Conservation (phyloP, 352 stramenopile genomes). For the Globisporangium alternatum region DNA sequence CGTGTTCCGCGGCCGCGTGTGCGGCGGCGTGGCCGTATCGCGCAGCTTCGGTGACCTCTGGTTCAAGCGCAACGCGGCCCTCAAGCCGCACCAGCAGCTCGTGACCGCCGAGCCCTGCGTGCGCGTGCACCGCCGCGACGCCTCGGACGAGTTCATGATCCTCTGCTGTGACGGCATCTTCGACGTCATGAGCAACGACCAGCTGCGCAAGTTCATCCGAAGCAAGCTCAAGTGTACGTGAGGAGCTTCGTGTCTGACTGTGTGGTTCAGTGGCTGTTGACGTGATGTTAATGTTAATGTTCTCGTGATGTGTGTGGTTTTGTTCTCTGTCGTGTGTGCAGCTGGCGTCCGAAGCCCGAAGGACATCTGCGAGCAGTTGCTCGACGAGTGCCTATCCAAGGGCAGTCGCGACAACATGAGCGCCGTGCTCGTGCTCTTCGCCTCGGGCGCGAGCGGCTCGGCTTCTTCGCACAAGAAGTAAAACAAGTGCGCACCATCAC, state of each 20-base stretch:
- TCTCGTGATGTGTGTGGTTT: background rate
- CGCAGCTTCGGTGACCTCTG: constrained; percentile 86
- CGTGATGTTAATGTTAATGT: background rate
- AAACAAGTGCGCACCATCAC: background rate
- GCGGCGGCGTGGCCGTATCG: constrained; percentile 79
- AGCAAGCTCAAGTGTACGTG: constrained; percentile 57
- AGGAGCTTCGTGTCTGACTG: background rate
- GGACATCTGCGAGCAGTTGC: constrained; percentile 68
- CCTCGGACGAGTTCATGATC: constrained; percentile 90
- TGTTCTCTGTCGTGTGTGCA: background rate
- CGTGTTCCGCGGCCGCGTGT: constrained; percentile 83
- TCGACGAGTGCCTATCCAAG: constrained; percentile 81
- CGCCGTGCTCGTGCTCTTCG: constrained; percentile 78
- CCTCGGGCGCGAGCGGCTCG: constrained; percentile 25
- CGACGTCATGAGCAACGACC: constrained; percentile 94
- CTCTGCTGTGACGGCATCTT: constrained; percentile 93
- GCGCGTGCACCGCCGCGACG: constrained; percentile 62
- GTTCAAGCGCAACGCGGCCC: constrained; percentile 81
- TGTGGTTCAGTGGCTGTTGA: background rate
- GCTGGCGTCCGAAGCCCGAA: constrained; percentile 43
- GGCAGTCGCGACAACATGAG: constrained; percentile 89
- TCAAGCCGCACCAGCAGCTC: constrained; percentile 82
- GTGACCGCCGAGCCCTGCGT: constrained; percentile 84
- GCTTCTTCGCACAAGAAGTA: constrained; percentile 19
- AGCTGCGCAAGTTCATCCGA: constrained; percentile 89